These are phyloP conservation scores for Aspergillus haitiensis DNA, from an alignment of 495 filamentous ascomycete genomes.

Conservation along the genomic window DNA sequence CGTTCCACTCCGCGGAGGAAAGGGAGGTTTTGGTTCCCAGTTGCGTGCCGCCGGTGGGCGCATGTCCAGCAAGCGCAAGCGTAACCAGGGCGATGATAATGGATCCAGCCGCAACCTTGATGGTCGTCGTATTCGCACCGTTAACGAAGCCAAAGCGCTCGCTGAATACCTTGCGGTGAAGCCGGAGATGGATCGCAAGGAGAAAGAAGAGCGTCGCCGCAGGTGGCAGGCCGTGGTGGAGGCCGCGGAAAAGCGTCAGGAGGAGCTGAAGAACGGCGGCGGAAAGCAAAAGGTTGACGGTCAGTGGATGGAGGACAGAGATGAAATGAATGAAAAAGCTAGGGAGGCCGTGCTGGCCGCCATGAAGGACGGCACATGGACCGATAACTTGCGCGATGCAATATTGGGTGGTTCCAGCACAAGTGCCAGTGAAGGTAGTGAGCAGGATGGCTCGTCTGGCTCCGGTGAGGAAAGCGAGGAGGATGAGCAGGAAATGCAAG, in stretches of 20 bases:
- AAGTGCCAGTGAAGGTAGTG: conserved; percentile 53
- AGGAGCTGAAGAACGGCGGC: conserved; percentile 69
- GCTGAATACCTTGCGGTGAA: conserved; percentile 95
- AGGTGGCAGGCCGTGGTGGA: conserved; percentile 85
- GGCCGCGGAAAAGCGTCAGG: conserved; percentile 73
- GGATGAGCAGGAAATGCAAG: conserved; percentile 41
- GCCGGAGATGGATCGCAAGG: conserved; percentile 92
- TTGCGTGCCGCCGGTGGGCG: conserved; percentile 94
- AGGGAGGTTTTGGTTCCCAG: conserved; percentile 96
- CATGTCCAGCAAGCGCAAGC: conserved; percentile 93
- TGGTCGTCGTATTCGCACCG: conserved; percentile 83
- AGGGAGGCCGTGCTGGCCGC: conserved; percentile 78
- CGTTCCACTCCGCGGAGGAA: conserved; percentile 77
- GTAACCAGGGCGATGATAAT: conserved; percentile 77
- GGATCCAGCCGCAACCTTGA: conserved; percentile 91
- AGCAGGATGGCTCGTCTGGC: conserved; percentile 38
- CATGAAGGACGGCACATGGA: conserved; percentile 63
- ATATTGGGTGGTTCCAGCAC: conserved; percentile 46
- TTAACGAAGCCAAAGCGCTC: conserved; percentile 90
- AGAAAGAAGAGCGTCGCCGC: conserved; percentile 77
- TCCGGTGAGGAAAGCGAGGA: conserved; percentile 53
- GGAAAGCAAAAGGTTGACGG: conserved; percentile 73
- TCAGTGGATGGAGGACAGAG: conserved; percentile 91
- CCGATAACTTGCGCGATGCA: conserved; percentile 48
- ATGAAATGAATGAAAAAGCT: conserved; percentile 78